Base-by-base conservation (phyloP, 441 rosid species). In the Adansonia rubrostipa region DNA sequence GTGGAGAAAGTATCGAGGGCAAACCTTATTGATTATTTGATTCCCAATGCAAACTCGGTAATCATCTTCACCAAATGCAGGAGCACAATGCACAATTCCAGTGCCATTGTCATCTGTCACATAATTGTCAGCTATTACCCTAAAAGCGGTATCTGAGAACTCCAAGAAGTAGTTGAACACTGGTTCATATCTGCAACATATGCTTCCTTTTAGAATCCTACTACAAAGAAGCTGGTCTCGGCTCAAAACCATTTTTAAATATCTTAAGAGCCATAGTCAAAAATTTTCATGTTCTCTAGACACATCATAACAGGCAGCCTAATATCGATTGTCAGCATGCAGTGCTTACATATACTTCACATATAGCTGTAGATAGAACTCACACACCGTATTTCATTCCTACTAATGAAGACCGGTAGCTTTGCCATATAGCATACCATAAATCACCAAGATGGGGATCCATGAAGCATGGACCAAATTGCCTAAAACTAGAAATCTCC, bases 61-160 rank as follows among this genome's bases (percentile, higher is more conserved):
- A 87, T 97, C 99, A 71, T 97, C 99, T 84, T 97, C 99, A 82
- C 99, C 99, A 79, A 95, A 97, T 79, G 98, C 99, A 62, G 99
- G 99, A 76, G 99, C 99, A 84, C 97, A 91, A 57, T 97, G 99
- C 62, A 95, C 99, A 86, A 97, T 86, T 82, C 99, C 98, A 75
- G 98, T 95, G 84, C 99, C 99, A 83, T 95, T 93, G 74, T 92
- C 98, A 86, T 89, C 93, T 78, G 97, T 97, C 61, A 97, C 99
- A 84, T 95, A 97, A 86, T 87, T 90, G 87, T 97, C 99, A 6
- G 93, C 97, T 75, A 95, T 84, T 82, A 97, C 97, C 84, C 94
- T 86, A 80, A 95, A 97, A 44, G 97, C 99, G 9, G 77, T 82
- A 79, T 82, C 89, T 61, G 97, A 85, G 71, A 88, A 86, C 80